phyloP scores from a whole-genome alignment of 2,329 filamentous ascomycete species.

The Cordyceps militaris region DNA sequence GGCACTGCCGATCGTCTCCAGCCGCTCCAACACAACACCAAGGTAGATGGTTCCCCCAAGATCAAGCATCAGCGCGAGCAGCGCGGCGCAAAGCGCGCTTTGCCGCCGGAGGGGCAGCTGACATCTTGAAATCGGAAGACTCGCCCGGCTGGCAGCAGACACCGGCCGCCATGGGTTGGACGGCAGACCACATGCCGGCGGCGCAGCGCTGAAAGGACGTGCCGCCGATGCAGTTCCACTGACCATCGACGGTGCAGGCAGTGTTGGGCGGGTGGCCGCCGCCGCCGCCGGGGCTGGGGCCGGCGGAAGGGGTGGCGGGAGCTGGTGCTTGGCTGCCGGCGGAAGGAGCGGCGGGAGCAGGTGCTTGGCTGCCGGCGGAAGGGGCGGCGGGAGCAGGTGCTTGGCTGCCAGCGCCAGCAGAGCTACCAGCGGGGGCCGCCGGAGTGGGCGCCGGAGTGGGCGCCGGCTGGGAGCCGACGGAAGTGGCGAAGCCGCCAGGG shows the following conservation, averaged over 20 bases:
- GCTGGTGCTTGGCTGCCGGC: background rate
- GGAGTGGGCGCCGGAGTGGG: constrained; percentile 15
- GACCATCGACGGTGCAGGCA: constrained; percentile 40
- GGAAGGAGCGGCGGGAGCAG: constrained; percentile 13
- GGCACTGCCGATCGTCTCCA: background rate
- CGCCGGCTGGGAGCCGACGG: constrained; percentile 1
- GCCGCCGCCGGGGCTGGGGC: constrained; percentile 18
- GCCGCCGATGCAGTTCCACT: constrained; percentile 48
- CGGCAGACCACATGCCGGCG: constrained; percentile 42
- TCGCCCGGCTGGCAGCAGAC: constrained; percentile 39
- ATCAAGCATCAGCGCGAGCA: constrained; percentile 17
- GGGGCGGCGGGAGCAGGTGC: constrained; percentile 9
- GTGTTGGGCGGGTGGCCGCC: constrained; percentile 33
- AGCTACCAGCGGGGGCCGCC: too few relatives aligned
- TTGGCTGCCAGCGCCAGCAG: too few relatives aligned
- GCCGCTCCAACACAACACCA: background rate
- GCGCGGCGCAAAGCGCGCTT: constrained; percentile 23
- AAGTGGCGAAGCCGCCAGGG: too few relatives aligned
- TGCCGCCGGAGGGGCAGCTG: constrained; percentile 4
- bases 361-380: background rate
- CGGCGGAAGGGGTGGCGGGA: background rate
- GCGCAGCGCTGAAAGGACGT: constrained; percentile 48
- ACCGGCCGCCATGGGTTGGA: constrained; percentile 37
- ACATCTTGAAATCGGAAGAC: constrained; percentile 31
- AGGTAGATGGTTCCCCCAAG: background rate